These are phyloP conservation scores for Anthracocystis panici-leucophaei DNA, from an alignment of 1,284 basidiomycete genomes.

Conservation along the genomic window DNA sequence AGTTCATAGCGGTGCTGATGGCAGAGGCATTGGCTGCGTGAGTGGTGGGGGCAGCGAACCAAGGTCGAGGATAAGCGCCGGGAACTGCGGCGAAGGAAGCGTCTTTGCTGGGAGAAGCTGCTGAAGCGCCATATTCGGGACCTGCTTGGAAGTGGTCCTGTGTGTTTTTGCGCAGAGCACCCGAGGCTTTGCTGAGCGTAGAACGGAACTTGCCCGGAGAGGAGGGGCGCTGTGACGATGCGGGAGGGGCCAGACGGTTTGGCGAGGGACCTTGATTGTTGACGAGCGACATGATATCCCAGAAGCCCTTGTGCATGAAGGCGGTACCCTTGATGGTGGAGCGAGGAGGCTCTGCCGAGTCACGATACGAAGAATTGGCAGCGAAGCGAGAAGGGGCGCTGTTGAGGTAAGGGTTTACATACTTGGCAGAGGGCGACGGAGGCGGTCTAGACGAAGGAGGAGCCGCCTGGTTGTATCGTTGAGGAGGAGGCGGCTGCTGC, in stretches of 20 bases:
- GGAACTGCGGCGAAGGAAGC: constrained; percentile 28
- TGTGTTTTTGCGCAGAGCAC: constrained; percentile 42
- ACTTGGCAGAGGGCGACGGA: constrained; percentile 41
- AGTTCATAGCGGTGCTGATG: constrained; percentile 43
- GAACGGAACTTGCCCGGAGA: constrained; percentile 49
- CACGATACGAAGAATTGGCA: constrained; percentile 19
- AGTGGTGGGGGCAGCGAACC: constrained; percentile 30
- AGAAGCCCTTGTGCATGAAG: constrained; percentile 67
- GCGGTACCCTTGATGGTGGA: constrained; percentile 55
- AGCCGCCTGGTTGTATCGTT: constrained; percentile 19
- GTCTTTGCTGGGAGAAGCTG: constrained; percentile 23
- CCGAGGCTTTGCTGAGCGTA: constrained; percentile 58
- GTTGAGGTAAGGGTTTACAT: constrained; percentile 44
- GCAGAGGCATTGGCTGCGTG: constrained; percentile 45
- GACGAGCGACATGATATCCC: constrained; percentile 63
- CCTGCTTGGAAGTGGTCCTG: constrained; percentile 45
- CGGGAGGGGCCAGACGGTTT: constrained; percentile 36
- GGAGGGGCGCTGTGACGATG: constrained; percentile 29
- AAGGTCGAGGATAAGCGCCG: constrained; percentile 38
- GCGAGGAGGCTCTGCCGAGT: constrained; percentile 34
- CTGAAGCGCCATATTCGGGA: constrained; percentile 37
- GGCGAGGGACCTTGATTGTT: constrained; percentile 44
- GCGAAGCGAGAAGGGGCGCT: constrained; percentile 48
- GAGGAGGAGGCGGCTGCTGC: constrained; percentile 21
- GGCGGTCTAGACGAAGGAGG: constrained; percentile 28